Base-by-base conservation (phyloP, 139 green algal species). In the Klebsormidium nitens region DNA sequence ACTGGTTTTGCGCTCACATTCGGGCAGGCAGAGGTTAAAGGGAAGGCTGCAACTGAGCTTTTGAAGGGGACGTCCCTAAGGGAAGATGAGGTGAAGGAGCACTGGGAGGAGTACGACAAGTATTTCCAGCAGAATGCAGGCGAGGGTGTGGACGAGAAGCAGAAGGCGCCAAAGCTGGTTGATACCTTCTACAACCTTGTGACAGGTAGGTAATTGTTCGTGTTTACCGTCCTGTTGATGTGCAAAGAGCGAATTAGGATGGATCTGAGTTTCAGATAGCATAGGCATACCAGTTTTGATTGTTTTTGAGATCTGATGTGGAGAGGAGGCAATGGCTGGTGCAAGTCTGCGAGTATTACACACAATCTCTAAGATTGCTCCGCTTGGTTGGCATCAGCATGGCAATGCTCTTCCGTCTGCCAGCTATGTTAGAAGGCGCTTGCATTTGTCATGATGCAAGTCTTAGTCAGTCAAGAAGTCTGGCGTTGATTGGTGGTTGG, bases 101-200 rank as follows among this genome's bases (percentile, higher is more conserved):
- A 66, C n/a, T 81, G 72, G 72, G 71, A 69, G 23, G 17, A 82
- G 36, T 82, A 82, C 57, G 71, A 82, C 72, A 35, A 3, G 14
- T 82, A 64, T 49, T 83, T 81, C 73, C 39, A 71, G 32, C 72
- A 80, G 36, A 65, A 76, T 34, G 64, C 74, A n/a, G 72, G 56
- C 64, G 52, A 55, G 8, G 74, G 68, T 14, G 36, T 76, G 36
- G 59, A 14, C 5, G 68, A 78, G 23, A 74, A 74, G 44, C 52
- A 26, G 23, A 5, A 63, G 23, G 74, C 74, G 29, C 74, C 74
- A 19, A 26, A 58, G 36, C 72, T 82, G 23, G 74, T 75, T 0
- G 74, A 81, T 56, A 83, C 57, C 23, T 80, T 77, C 50, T 80
- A 80, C 72, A 70, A 80, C 36, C 66, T 80, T 4, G 72, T 80